Conservation (phyloP, 1,284 basidiomycete genomes). For the Leccinum variabile region DNA sequence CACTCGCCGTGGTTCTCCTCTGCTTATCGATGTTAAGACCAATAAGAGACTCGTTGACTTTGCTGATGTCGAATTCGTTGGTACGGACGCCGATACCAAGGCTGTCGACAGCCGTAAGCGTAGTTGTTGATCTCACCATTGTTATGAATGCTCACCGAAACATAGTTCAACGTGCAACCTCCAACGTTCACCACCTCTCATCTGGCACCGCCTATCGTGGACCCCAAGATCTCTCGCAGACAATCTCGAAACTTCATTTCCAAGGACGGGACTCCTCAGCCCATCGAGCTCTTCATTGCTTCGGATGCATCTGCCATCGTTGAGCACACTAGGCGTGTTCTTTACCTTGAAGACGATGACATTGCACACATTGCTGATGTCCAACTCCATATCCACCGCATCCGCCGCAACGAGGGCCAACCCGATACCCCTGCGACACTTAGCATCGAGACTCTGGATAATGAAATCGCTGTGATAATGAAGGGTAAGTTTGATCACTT, state of each 20-base stretch:
- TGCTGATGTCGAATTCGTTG: slow-evolving; percentile 95
- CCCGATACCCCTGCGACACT: no score
- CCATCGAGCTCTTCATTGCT: slow-evolving; percentile 99
- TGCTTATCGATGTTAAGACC: slow-evolving; percentile 98
- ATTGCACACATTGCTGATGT: no score
- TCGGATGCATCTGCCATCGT: slow-evolving; percentile 96
- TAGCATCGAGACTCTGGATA: no score
- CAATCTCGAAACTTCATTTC: slow-evolving; percentile 99
- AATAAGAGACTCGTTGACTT: slow-evolving; percentile 99
- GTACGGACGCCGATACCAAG: slow-evolving; percentile 63
- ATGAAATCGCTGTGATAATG: no score
- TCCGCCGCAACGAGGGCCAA: no score
- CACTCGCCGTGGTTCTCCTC: slow-evolving; percentile 94
- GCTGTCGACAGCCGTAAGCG: slow-evolving; percentile 58
- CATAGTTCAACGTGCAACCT: slow-evolving; percentile 46
- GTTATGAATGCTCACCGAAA: slow-evolving; percentile 17
- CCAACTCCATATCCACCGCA: no score
- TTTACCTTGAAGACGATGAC: no score
- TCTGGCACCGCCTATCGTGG: slow-evolving; percentile 73
- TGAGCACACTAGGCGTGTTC: slow-evolving; percentile 80
- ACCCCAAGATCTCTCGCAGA: slow-evolving; percentile 87
- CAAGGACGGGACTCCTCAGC: slow-evolving; percentile 97
- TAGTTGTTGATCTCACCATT: neutral
- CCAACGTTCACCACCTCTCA: slow-evolving; percentile 53
- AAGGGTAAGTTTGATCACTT: no score